Base-by-base conservation (phyloP, 331 rosid genomes). In the Phaseolus coccineus region DNA sequence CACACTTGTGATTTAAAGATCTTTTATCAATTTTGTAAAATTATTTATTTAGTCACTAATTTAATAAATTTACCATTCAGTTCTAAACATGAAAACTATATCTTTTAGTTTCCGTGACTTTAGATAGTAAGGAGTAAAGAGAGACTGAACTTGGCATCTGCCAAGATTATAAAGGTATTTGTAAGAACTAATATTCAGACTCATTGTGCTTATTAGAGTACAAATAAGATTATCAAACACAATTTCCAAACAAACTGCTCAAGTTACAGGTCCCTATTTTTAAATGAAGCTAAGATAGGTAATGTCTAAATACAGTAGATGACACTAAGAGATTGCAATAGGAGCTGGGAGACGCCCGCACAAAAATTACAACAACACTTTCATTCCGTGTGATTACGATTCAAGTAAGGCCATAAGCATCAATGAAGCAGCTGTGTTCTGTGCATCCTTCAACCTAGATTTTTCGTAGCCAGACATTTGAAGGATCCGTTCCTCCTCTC, bases 391-490 rank as follows among this genome's bases (percentile, higher is more conserved):
- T 8, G 1, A n/a, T 76, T 75, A 5, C 74, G 52, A 69, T 88
- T 78, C 65, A 83, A 8, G 87, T 66, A 89, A 81, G 80, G 87
- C 87, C 2, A 69, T 59, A 59, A 92, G 58, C 82, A 78, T 78
- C 0, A 44, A 77, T n/a, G 94, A 92, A 57, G 97, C 96, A 27
- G 96, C 98, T 55, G 91, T 92, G 72, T 85, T 88, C 22, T 92
- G 78, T 3, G 97, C 88, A 9, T 87, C 91, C 27, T 70, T 92
- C 56, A 81, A 51, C 68, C 89, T 88, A 1, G 84, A 56, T 69
- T 77, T 90, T 74, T 81, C 88, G 1, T 88, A 91, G 53, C 97
- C 97, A 0, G 3, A 6, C 70, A 90, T 82, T 44, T 13, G 74
- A 0, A 89, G 75, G 4, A 48, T 33, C 46, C 76, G 91, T 19